Conservation (phyloP, 1,139 yeast genomes). For the Meyerozyma guilliermondii region DNA sequence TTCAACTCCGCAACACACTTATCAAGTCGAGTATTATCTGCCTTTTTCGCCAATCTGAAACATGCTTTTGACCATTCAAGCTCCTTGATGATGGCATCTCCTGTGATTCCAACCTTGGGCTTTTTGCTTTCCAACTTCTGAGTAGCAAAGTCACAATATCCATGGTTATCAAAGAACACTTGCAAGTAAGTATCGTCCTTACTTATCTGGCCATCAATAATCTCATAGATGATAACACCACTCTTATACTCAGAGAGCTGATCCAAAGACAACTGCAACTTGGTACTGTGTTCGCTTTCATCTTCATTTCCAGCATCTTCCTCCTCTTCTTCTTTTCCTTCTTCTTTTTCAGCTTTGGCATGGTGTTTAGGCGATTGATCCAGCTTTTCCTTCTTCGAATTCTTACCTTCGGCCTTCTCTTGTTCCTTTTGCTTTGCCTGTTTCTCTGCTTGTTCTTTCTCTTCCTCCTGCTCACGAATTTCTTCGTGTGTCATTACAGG, state of each 20-base stretch:
- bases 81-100: slow-evolving; percentile 72
- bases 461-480: slow-evolving; percentile 48
- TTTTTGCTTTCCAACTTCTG: slow-evolving; percentile 38
- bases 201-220: slow-evolving; percentile 53
- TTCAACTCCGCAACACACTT: slow-evolving; percentile 59
- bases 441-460: slow-evolving; percentile 18
- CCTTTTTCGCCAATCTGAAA: slow-evolving; percentile 55
- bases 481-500: slow-evolving; percentile 78
- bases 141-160: slow-evolving; percentile 56
- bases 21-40: slow-evolving; percentile 50
- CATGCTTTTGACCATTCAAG: slow-evolving; percentile 66
- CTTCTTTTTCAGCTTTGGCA: slow-evolving; percentile 17
- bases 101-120: slow-evolving; percentile 50
- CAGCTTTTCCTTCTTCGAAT: slow-evolving; percentile 16
- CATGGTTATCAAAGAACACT: slow-evolving; percentile 68
- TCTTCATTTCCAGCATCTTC: slow-evolving; percentile 32
- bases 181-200: slow-evolving; percentile 60
- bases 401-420: slow-evolving; percentile 14
- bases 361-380: slow-evolving; percentile 9
- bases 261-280: slow-evolving; percentile 56
- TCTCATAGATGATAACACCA: slow-evolving; percentile 71
- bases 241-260: slow-evolving; percentile 59
- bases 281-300: slow-evolving; percentile 20
- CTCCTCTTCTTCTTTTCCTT: slow-evolving; percentile 32
- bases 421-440: slow-evolving; percentile 27